Conservation (phyloP, 2,329 filamentous ascomycete genomes). For the Colletotrichum sp. region DNA sequence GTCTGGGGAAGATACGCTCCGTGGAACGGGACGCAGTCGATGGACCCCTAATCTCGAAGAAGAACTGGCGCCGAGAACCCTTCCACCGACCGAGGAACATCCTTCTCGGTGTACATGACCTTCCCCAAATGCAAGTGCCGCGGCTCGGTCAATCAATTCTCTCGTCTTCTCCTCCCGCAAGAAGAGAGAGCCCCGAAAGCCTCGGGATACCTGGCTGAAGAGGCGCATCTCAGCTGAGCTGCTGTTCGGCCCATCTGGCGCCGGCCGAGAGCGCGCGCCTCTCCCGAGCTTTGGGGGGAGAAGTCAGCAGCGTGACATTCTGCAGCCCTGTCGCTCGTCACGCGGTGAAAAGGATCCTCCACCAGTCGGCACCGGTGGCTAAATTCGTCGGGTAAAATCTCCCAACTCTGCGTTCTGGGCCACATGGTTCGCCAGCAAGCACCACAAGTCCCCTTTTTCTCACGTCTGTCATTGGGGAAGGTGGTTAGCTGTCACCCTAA, state of each 20-base stretch:
- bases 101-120: neutral
- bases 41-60: neutral
- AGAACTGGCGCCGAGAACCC: neutral
- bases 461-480: neutral
- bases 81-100: neutral
- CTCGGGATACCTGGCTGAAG: neutral
- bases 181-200: neutral
- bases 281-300: neutral
- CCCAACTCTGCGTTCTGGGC: neutral
- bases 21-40: neutral
- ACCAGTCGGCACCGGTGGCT: constrained; percentile 17
- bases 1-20: neutral
- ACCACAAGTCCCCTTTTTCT: neutral
- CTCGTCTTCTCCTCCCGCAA: neutral
- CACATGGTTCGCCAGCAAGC: neutral
- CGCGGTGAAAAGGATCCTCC: constrained; percentile 12
- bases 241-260: constrained; percentile 9
- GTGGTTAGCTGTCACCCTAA: neutral
- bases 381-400: neutral
- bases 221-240: neutral
- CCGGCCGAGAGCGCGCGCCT: neutral
- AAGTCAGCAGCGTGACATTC: constrained; percentile 13
- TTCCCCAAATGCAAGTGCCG: neutral
- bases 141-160: neutral
- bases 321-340: constrained; percentile 19